phyloP scores from a whole-genome alignment of 2,329 filamentous ascomycete species.

The Pseudocercospora musae region DNA sequence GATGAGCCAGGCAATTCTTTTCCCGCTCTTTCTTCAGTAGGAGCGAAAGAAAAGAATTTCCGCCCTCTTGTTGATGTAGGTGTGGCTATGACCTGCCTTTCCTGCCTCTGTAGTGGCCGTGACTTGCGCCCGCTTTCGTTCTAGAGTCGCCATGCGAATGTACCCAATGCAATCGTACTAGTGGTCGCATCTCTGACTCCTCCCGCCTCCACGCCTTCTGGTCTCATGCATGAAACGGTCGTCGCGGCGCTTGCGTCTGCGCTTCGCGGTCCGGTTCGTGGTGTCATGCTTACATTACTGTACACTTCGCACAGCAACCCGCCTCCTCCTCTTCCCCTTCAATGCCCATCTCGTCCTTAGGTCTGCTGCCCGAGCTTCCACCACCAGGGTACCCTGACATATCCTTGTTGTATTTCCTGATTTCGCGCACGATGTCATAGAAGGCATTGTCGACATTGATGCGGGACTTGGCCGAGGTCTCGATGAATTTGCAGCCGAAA shows the following conservation, averaged over 20 bases:
- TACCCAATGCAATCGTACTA: conserved; percentile 12
- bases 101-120: conserved; percentile 2
- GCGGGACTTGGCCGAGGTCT: conserved; percentile 96
- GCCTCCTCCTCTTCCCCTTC: conserved; percentile 62
- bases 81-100: neutral
- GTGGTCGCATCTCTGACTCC: conserved; percentile 2
- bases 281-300: conserved; percentile 68
- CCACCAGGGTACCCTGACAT: conserved; percentile 80
- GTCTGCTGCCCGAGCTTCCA: conserved; percentile 45
- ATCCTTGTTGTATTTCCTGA: conserved; percentile 96
- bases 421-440: conserved; percentile 97
- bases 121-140: conserved; percentile 5
- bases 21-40: neutral
- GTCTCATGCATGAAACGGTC: neutral
- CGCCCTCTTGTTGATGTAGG: neutral
- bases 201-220: neutral
- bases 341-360: conserved; percentile 71
- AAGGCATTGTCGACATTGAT: conserved; percentile 99
- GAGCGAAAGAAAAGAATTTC: neutral
- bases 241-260: neutral
- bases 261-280: conserved; percentile 3
- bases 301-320: conserved; percentile 82
- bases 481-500: conserved; percentile 97
- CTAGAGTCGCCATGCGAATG: conserved; percentile 6
- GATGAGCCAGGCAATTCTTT: neutral